Conservation (phyloP, 2,329 filamentous ascomycete genomes). For the Pseudogymnoascus sp. region DNA sequence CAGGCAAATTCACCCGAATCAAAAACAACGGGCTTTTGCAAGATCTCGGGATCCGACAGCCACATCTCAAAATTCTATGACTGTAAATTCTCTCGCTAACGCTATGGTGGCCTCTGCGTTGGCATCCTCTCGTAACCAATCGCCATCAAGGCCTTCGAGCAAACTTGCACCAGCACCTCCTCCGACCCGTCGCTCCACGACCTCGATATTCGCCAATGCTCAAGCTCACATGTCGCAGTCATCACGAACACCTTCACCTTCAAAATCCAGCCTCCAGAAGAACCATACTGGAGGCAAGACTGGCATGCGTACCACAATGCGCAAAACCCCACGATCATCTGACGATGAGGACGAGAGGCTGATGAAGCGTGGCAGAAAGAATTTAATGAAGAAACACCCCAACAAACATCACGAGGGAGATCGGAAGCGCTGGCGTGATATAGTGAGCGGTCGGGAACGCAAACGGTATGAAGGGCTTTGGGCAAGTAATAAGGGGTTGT, state of each 20-base stretch:
- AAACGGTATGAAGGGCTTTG: conserved; percentile 78
- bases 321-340: conserved; percentile 39
- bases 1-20: background rate
- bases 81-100: conserved; percentile 59
- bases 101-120: conserved; percentile 71
- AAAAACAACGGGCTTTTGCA: background rate
- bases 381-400: conserved; percentile 56
- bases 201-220: conserved; percentile 34
- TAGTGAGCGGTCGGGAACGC: conserved; percentile 64
- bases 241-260: conserved; percentile 35
- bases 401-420: conserved; percentile 69
- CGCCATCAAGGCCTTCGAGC: conserved; percentile 26
- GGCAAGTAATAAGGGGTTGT: conserved; percentile 67
- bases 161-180: conserved; percentile 26
- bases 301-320: conserved; percentile 59
- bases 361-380: conserved; percentile 32
- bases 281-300: conserved; percentile 29
- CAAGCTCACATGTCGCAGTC: conserved; percentile 28
- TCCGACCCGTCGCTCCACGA: conserved; percentile 27
- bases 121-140: conserved; percentile 51
- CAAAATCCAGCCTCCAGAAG: conserved; percentile 26
- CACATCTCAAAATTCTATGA: conserved; percentile 31
- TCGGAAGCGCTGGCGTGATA: conserved; percentile 68
- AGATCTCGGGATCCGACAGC: background rate
- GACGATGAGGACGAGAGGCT: background rate